Evolutionary conservation across 495 filamentous ascomycete genomes (phyloP).

Genomic region (Lasiosphaeria ovina): DNA sequence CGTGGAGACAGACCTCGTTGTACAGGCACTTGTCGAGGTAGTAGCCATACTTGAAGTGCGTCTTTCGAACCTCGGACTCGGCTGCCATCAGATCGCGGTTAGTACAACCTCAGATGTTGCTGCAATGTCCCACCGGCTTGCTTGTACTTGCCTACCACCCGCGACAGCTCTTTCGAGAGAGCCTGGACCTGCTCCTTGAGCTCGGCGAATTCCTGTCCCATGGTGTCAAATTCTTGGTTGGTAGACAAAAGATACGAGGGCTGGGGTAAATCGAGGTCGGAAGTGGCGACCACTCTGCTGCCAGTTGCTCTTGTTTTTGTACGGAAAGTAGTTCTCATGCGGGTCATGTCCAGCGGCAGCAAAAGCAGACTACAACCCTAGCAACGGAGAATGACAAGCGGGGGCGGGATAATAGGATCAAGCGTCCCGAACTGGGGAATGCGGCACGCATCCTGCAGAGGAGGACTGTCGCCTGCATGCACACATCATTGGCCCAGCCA

Average conservation of each 20-base stretch:
- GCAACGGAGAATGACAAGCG: too few species aligned
- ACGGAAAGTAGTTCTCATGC: background rate
- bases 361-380: too few species aligned
- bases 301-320: background rate
- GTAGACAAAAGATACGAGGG: too few species aligned
- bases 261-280: background rate
- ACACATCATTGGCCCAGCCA: constrained; percentile 4
- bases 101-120: background rate
- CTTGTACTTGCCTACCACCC: constrained; percentile 31
- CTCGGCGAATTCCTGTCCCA: constrained; percentile 42
- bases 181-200: constrained; percentile 42
- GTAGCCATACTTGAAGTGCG: constrained; percentile 57
- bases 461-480: constrained; percentile 2
- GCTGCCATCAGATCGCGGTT: constrained; percentile 28
- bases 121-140: background rate
- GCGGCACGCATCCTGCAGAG: background rate
- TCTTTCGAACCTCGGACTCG: constrained; percentile 51
- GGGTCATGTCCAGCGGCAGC: background rate
- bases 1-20: constrained; percentile 40
- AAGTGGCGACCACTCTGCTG: background rate
- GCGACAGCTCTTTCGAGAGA: constrained; percentile 35
- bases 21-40: constrained; percentile 60
- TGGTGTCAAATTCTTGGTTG: constrained; percentile 11
- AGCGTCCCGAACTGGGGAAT: background rate
- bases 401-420: background rate